phyloP scores from a whole-genome alignment of 2,329 filamentous ascomycete species.

The Setomelanomma holmii region DNA sequence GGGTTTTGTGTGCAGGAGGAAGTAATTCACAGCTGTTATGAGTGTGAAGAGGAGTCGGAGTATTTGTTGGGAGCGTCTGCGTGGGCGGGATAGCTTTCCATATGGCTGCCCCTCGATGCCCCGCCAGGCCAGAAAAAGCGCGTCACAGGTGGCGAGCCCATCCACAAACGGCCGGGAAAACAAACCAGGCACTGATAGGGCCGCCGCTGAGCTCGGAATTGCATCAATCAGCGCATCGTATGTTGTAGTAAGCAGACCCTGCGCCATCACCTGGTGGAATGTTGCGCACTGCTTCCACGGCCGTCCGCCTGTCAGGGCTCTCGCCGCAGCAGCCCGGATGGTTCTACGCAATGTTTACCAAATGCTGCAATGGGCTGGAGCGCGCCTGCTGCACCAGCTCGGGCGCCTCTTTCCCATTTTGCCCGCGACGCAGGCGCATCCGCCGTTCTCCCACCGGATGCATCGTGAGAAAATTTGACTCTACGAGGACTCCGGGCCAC shows the following conservation, averaged over 20 bases:
- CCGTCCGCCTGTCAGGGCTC: constrained; percentile 4
- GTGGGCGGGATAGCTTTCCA: constrained; percentile 30
- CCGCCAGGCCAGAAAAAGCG: constrained; percentile 36
- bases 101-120: constrained; percentile 25
- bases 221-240: constrained; percentile 39
- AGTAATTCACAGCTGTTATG: constrained; percentile 5
- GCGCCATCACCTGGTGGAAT: constrained; percentile 3
- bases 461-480: constrained; percentile 15
- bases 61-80: constrained; percentile 30
- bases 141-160: constrained; percentile 44
- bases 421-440: constrained; percentile 11
- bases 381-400: constrained; percentile 11
- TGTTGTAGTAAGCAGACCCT: constrained; percentile 27
- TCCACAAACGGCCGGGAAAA: constrained; percentile 29
- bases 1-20: constrained; percentile 5
- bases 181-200: constrained; percentile 22
- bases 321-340: background rate
- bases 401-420: constrained; percentile 14
- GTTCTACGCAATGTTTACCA: constrained; percentile 15
- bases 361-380: constrained; percentile 5
- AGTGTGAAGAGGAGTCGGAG: constrained; percentile 7
- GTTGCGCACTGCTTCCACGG: constrained; percentile 10
- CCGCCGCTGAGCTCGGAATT: constrained; percentile 17
- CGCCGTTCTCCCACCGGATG: constrained; percentile 15
- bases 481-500: constrained; percentile 18